These are phyloP conservation scores for Cercospora zeina DNA, from an alignment of 2,329 filamentous ascomycete species.

Conservation along the genomic window DNA sequence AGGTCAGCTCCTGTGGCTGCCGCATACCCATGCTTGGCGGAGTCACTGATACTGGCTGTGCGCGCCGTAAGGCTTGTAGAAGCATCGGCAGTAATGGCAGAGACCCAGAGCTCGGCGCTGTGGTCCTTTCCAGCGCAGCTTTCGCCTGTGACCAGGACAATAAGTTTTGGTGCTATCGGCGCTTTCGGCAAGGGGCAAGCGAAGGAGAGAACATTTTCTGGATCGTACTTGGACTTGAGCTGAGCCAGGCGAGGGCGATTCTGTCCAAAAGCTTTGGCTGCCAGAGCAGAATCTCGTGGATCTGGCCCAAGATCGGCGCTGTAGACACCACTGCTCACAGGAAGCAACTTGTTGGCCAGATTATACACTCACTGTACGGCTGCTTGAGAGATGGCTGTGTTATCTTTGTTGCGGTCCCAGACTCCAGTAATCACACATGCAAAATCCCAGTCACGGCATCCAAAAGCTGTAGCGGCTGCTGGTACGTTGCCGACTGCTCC, in stretches of 20 bases:
- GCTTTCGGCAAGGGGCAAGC: constrained; percentile 55
- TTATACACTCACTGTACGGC: constrained; percentile 59
- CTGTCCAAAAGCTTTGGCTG: constrained; percentile 57
- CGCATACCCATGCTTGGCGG: constrained; percentile 60
- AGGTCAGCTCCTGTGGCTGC: constrained; percentile 51
- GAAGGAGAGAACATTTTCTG: constrained; percentile 47
- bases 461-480: constrained; percentile 57
- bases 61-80: constrained; percentile 42
- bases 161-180: constrained; percentile 47
- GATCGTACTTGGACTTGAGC: constrained; percentile 30
- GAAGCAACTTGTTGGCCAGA: constrained; percentile 51
- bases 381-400: constrained; percentile 43
- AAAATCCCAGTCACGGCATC: constrained; percentile 64
- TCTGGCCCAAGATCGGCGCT: constrained; percentile 64
- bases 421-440: constrained; percentile 65
- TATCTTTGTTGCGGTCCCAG: constrained; percentile 59
- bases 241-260: constrained; percentile 54
- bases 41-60: constrained; percentile 58
- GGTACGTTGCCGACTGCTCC: constrained; percentile 52
- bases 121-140: constrained; percentile 62
- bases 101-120: constrained; percentile 55
- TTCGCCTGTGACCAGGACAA: constrained; percentile 60
- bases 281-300: constrained; percentile 56
- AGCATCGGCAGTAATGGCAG: constrained; percentile 34
- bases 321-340: constrained; percentile 55